phyloP scores from a whole-genome alignment of 2,329 filamentous ascomycete species.

The Microcyclospora tardicrescens region DNA sequence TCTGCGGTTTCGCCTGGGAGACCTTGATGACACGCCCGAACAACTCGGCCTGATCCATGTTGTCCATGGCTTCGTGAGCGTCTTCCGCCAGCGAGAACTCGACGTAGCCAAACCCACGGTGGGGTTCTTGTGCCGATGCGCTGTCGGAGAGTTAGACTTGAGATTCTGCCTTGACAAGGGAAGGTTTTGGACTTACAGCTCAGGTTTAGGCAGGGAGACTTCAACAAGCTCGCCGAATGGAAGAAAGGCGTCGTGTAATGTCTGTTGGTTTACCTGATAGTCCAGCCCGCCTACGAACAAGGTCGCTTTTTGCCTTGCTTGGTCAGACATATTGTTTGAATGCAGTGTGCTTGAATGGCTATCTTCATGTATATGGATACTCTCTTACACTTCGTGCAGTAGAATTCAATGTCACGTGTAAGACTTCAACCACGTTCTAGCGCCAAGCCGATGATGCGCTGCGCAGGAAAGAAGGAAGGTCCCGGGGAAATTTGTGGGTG shows the following conservation, averaged over 20 bases:
- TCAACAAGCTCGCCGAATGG: constrained; percentile 94
- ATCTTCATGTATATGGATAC: background rate
- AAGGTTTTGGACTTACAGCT: constrained; percentile 47
- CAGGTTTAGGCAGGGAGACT: constrained; percentile 78
- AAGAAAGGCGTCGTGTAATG: constrained; percentile 81
- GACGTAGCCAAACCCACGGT: constrained; percentile 91
- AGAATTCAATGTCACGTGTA: constrained; percentile 3
- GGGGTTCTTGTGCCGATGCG: constrained; percentile 59
- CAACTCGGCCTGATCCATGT: constrained; percentile 95
- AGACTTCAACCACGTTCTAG: background rate
- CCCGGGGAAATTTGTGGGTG: too few species aligned
- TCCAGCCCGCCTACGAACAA: constrained; percentile 86
- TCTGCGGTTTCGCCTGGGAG: constrained; percentile 80
- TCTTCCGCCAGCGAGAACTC: constrained; percentile 81
- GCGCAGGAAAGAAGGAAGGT: too few species aligned
- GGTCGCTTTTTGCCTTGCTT: constrained; percentile 66
- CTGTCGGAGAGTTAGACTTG: constrained; percentile 8
- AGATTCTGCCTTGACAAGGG: background rate
- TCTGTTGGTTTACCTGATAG: constrained; percentile 58
- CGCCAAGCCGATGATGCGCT: background rate
- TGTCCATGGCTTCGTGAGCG: constrained; percentile 90
- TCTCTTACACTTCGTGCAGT: background rate
- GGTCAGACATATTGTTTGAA: constrained; percentile 55
- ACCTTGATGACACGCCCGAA: constrained; percentile 89
- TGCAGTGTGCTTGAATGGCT: too few species aligned